These are phyloP conservation scores for Tephrocybe sp. DNA, from an alignment of 768 basidiomycete species.

Conservation along the genomic window DNA sequence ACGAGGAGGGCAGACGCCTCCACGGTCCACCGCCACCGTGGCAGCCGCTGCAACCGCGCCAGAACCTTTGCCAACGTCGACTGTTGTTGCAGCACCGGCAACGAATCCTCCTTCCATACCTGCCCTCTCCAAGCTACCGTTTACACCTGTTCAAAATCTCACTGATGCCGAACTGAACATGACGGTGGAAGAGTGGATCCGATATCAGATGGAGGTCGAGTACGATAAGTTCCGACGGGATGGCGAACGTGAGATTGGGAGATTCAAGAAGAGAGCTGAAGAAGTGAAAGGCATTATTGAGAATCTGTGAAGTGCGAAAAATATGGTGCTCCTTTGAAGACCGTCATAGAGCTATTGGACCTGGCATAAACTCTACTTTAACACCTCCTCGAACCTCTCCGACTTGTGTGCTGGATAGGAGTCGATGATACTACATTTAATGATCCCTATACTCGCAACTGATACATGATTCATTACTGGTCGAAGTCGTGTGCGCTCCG, in stretches of 20 bases:
- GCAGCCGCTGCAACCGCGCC: slow-evolving; percentile 7
- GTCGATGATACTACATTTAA: no score
- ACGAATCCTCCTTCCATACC: slow-evolving; percentile 25
- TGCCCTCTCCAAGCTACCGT: slow-evolving; percentile 44
- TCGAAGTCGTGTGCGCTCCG: no score
- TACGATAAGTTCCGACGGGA: slow-evolving; percentile 52
- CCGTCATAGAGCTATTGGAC: no score
- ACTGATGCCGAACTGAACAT: slow-evolving; percentile 69
- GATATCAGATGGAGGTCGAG: slow-evolving; percentile 69
- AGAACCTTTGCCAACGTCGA: slow-evolving; percentile 8
- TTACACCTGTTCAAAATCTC: slow-evolving; percentile 40
- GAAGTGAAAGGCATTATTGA: slow-evolving; percentile 39
- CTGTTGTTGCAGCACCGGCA: neutral
- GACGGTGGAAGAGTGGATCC: slow-evolving; percentile 84
- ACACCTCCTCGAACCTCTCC: no score
- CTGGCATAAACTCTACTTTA: no score
- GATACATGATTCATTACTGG: no score
- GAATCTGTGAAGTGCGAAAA: slow-evolving; percentile 22
- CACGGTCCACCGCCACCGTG: slow-evolving; percentile 6
- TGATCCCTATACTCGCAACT: no score
- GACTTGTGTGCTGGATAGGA: no score
- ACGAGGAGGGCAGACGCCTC: slow-evolving; percentile 35
- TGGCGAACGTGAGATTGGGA: slow-evolving; percentile 40
- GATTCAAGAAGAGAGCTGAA: slow-evolving; percentile 40
- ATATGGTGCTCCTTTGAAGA: neutral